Base-by-base conservation (phyloP, 306 rosid species). In the Cyclanthera cordifolia region DNA sequence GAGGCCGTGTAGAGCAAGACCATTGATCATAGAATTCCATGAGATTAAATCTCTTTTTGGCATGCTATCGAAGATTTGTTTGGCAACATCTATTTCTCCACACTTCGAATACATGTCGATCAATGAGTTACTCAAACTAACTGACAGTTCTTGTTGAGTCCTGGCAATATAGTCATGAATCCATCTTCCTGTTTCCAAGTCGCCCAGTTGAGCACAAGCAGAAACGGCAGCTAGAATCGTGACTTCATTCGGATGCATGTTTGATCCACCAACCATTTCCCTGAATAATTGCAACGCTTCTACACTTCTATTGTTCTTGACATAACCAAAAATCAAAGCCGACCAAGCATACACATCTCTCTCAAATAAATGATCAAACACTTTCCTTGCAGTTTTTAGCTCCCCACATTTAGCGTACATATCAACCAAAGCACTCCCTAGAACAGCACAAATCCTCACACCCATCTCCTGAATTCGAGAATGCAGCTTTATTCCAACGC, bases 351-450 rank as follows among this genome's bases (percentile, higher is more conserved):
- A 72, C 20, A 61, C 74, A 28, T 76, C 53, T 66, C 53, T 76
- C 20, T 70, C 71, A 12, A 17, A 12, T 55, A 76, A 37, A 21
- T 47, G 17, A 61, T 58, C 67, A 51, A 75, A 76, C 51, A 70
- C 58, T 51, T 47, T 16, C 37, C 53, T 48, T 3, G 79, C 72
- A 58, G 52, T 61, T 51, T 58, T 74, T 16, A 76, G 27, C 34
- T 61, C 64, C 34, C 75, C 72, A 52, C 75, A 76, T 56, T 76
- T 70, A 15, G 74, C 79, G 8, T 75, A 70, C 79, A 76, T 76
- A 45, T 76, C 72, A 45, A 69, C 71, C 71, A 76, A 63, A 60
- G 79, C 74, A 51, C 75, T 60, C 3, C 75, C 79, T 48, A 76
- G 28, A 43, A 76, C 74, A 54, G 30, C 51, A 53, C 74, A 70